Base-by-base conservation (phyloP, 306 rosid genomes). In the Cucurbita moschata region DNA sequence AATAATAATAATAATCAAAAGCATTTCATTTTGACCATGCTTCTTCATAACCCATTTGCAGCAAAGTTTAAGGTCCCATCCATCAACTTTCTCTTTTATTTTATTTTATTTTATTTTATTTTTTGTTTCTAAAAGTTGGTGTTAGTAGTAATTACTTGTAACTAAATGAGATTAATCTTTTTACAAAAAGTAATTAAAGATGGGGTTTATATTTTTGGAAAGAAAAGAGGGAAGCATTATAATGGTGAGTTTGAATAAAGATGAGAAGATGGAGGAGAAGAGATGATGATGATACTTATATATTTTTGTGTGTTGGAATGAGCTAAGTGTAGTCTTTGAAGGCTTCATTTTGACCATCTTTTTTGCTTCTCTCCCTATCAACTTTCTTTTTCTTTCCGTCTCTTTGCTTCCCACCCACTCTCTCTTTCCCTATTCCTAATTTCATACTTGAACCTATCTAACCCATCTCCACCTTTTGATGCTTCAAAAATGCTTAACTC, bases 321-420 rank as follows among this genome's bases (percentile, higher is more conserved):
- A 74, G 80, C 72, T 86, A 18, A 85, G 86, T 58, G 39, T 26
- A 23, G 8, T 89, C 82, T 86, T 86, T 90, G 82, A 91, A 83
- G 96, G 89, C 75, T 64, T 80, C 72, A 90, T 87, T 90, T 93
- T 94, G 98, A 94, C 97, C 97, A 87, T 86, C 91, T 88, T 85
- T 80, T 7, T 68, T 2, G 4, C 43, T 4, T 68, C 2, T 13
- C 44, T 39, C 14, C n/a, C 10, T 16, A 30, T 59, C 49, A 37
- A 8, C 65, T 30, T 26, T 30, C 71, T 83, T 87, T 68, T 52
- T 44, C 21, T 65, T 71, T 79, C 49, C 58, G 40, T 40, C 71
- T 42, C 51, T 69, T 55, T 44, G 30, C 39, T 46, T 73, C 73
- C 68, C 77, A 40, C 76, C 42, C 38, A 26, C 21, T 5, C 73